A percentile compares a stretch with the other conserved stretches of the same genome.
phyloP scores from a whole-genome alignment of 1,284 basidiomycete species.

The Trichosporon ovoides region DNA sequence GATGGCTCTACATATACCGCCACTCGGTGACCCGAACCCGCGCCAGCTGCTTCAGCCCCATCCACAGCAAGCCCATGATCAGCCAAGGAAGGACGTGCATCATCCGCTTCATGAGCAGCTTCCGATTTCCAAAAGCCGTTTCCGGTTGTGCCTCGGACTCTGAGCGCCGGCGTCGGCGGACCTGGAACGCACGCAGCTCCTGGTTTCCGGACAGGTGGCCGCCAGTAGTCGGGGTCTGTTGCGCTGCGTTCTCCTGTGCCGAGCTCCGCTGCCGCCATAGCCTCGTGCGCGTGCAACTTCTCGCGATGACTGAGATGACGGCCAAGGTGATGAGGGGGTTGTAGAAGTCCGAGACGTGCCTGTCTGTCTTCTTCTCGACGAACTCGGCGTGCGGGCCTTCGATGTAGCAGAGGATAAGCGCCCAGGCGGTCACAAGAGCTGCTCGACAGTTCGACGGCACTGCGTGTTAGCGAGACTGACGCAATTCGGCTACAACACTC shows the following conservation, averaged over 20 bases:
- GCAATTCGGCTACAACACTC: not conserved
- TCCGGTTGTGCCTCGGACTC: too few relatives aligned
- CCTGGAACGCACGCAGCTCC: too few relatives aligned
- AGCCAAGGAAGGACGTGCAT: not conserved
- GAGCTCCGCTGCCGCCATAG: not conserved
- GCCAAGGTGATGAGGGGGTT: not conserved
- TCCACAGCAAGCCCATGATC: not conserved
- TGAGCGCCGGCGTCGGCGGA: too few relatives aligned
- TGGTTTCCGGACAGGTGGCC: too few relatives aligned
- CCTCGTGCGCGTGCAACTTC: not conserved
- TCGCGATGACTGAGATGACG: not conserved
- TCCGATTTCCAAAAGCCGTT: not conserved
- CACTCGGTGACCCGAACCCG: not conserved
- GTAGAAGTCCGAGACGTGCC: not conserved
- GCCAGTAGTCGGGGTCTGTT: too few relatives aligned
- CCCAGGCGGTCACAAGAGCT: not conserved
- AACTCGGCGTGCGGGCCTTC: not conserved
- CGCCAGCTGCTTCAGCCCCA: not conserved
- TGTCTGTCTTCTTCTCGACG: not conserved
- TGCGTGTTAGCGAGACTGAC: not conserved
- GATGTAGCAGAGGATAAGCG: not conserved
- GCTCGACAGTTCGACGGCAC: not conserved
- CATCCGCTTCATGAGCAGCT: not conserved
- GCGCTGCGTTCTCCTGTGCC: not conserved
- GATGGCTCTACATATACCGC: conserved; percentile 1